Conservation (phyloP, 2,329 filamentous ascomycete genomes). For the Aureobasidium sp. region DNA sequence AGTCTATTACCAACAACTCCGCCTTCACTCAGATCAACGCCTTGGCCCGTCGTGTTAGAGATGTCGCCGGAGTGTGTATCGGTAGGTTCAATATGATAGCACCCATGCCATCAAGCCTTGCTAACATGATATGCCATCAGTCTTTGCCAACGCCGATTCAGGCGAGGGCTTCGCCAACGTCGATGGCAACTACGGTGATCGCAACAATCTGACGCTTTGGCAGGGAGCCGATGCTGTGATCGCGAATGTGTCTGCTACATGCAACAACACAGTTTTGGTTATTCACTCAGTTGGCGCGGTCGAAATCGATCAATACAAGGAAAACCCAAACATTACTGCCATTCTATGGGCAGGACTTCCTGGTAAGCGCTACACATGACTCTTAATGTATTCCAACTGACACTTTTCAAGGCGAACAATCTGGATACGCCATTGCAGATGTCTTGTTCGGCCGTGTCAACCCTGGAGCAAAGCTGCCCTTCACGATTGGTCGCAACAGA, state of each 20-base stretch:
- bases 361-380: conserved; percentile 5
- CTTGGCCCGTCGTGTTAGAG: conserved; percentile 20
- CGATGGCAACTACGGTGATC: conserved; percentile 35
- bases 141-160: conserved; percentile 40
- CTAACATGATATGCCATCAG: no score
- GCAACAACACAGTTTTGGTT: conserved; percentile 79
- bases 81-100: no score
- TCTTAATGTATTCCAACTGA: neutral
- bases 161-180: conserved; percentile 43
- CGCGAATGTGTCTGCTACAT: conserved; percentile 38
- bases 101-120: no score
- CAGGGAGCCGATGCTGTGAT: conserved; percentile 56
- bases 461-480: conserved; percentile 64
- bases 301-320: conserved; percentile 57
- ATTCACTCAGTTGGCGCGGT: conserved; percentile 77
- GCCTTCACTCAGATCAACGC: conserved; percentile 22
- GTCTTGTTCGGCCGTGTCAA: conserved; percentile 69
- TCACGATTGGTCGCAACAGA: conserved; percentile 61
- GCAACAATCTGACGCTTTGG: conserved; percentile 41
- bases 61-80: conserved; percentile 26
- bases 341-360: conserved; percentile 71
- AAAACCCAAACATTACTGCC: conserved; percentile 66
- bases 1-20: conserved; percentile 23
- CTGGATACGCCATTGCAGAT: conserved; percentile 65
- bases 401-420: conserved; percentile 54